Percentiles rank a stretch among this genome's conserved stretches.
Conservation (phyloP, 257 asterid species). For the Nicotiana sylvestris region DNA sequence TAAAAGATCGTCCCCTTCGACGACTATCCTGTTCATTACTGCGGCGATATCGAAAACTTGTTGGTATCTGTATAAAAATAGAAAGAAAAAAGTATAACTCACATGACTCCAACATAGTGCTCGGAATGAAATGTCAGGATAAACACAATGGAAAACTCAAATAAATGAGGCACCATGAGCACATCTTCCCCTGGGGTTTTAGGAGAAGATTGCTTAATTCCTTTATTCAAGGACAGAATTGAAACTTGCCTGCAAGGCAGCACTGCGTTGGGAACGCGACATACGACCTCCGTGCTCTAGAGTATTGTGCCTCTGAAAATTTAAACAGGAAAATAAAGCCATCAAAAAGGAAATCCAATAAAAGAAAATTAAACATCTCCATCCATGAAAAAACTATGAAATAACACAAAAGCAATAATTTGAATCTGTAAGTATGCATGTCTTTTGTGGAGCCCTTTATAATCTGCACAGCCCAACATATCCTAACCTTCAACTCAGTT, state of each 20-base stretch:
- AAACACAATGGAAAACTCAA: neutral
- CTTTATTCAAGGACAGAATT: neutral
- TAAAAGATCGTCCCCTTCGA: conserved; percentile 68
- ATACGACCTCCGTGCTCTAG: conserved; percentile 90
- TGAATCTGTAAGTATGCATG: neutral
- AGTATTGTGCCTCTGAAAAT: conserved; percentile 82
- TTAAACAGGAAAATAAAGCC: conserved; percentile 14
- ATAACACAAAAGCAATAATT: neutral
- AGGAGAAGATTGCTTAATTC: neutral
- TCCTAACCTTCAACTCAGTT: conserved; percentile 77
- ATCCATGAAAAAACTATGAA: neutral
- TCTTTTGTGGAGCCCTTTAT: neutral
- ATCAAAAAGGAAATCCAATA: neutral
- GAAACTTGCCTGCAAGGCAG: conserved; percentile 86
- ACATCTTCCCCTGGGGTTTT: neutral
- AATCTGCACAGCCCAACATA: neutral
- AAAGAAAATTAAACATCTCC: neutral
- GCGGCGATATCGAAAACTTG: conserved; percentile 83
- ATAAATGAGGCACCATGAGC: neutral
- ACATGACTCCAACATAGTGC: neutral
- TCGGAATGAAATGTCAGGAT: neutral
- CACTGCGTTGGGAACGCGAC: conserved; percentile 93
- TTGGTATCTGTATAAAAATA: conserved; percentile 57
- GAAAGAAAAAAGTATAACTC: neutral
- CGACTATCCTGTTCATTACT: conserved; percentile 63